Base-by-base conservation (phyloP, 495 filamentous ascomycete genomes). In the Usnea hakonensis region DNA sequence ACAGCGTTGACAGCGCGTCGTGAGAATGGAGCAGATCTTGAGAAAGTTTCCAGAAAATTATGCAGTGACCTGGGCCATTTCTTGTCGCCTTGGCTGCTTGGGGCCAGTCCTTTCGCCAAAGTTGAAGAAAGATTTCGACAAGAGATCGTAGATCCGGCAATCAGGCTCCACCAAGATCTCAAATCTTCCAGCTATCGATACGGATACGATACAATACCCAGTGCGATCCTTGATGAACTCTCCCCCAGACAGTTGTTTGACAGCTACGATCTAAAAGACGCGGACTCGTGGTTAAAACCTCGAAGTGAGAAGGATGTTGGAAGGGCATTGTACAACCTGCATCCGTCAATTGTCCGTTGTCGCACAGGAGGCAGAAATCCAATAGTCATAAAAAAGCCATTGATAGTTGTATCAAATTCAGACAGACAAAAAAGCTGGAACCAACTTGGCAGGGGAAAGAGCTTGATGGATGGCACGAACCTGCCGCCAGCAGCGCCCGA, bases 201-300 rank as follows among this genome's bases (percentile, higher is more conserved):
- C 19, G n/a, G 3, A 23, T 50, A 37, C 19, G n/a, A 43, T 7
- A 23, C 21, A 21, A 44, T 17, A 7, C 9, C 19, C 9, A 6
- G 37, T 11, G 23, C 16, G 17, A 32, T 23, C 33, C 23, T 11
- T 21, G 33, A 38, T 5, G 17, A 6, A 38, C 11, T 37, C 0
- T 56, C 54, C 33, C 54, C 33, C n/a, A 23, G 35, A 50, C 41
- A 59, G 19, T 37, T 59, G 57, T 43, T 38, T 21, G 35, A 36
- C n/a, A 32, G 26, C 8, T 50, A 30, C 17, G 26, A 33, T 36
- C 26, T 50, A n/a, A 36, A 50, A 33, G 43, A 59, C n/a, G 57
- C 43, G 1, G 32, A 50, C 23, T 21, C 26, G 1, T 33, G 43
- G 57, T 23, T 16, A 50, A 13, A 13, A 26, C 19, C 35, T 5